Conservation (phyloP, 1,139 yeast genomes). For the Spathaspora jeffriesii region DNA sequence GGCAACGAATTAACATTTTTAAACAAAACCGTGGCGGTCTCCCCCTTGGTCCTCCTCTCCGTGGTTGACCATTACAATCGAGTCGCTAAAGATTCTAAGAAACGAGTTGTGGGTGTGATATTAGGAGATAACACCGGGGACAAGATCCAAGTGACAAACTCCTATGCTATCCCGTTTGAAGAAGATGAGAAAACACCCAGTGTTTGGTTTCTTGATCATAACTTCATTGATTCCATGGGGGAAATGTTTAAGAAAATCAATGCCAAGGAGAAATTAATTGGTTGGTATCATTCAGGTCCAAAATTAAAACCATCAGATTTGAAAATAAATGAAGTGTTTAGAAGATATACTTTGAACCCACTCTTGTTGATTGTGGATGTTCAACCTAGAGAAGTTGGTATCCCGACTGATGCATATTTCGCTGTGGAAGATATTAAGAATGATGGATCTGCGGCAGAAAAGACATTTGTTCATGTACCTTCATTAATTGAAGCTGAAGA, state of each 20-base stretch:
- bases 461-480: slow-evolving; percentile 92
- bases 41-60: slow-evolving; percentile 91
- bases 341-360: slow-evolving; percentile 81
- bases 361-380: slow-evolving; percentile 90
- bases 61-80: slow-evolving; percentile 96
- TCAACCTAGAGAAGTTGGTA: slow-evolving; percentile 76
- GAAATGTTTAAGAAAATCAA: slow-evolving; percentile 98
- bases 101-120: slow-evolving; percentile 92
- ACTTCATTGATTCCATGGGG: slow-evolving; percentile 94
- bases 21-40: slow-evolving; percentile 78
- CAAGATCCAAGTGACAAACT: slow-evolving; percentile 66
- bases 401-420: slow-evolving; percentile 94
- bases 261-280: slow-evolving; percentile 93
- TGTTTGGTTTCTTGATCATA: slow-evolving; percentile 99
- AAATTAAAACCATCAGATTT: slow-evolving; percentile 86
- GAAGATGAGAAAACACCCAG: slow-evolving; percentile 91
- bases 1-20: slow-evolving; percentile 36
- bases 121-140: slow-evolving; percentile 75
- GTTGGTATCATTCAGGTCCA: slow-evolving; percentile 99
- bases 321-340: slow-evolving; percentile 86
- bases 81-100: slow-evolving; percentile 64
- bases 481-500: slow-evolving; percentile 96
- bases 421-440: slow-evolving; percentile 96
- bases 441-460: slow-evolving; percentile 94
- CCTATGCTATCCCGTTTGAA: slow-evolving; percentile 92